phyloP scores from a whole-genome alignment of 768 basidiomycete species.

The Tubosaeta sp. region DNA sequence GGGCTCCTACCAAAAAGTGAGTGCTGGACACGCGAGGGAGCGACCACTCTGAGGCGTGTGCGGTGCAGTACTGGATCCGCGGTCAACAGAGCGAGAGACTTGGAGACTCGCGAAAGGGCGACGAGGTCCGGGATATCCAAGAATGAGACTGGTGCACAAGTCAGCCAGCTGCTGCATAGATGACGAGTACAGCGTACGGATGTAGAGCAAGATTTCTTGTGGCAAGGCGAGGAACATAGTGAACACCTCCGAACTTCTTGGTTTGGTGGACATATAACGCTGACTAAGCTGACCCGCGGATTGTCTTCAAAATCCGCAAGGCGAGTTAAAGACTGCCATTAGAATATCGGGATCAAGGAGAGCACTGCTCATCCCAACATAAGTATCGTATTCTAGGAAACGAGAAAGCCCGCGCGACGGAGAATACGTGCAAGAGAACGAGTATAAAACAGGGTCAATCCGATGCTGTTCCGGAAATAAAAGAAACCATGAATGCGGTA shows the following conservation, averaged over 20 bases:
- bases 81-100: constrained; percentile 46
- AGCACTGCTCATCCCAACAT: constrained; percentile 15
- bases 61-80: constrained; percentile 62
- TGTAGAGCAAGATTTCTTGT: constrained; percentile 54
- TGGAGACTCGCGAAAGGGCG: constrained; percentile 45
- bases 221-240: constrained; percentile 39
- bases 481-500: constrained; percentile 5
- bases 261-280: not conserved
- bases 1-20: constrained; percentile 57
- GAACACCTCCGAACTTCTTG: not conserved
- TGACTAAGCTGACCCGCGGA: constrained; percentile 9
- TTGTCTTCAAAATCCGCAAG: too few relatives aligned
- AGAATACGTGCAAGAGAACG: constrained; percentile 20
- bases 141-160: constrained; percentile 49
- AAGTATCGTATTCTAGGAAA: constrained; percentile 19
- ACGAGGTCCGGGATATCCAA: constrained; percentile 72
- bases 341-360: constrained; percentile 8
- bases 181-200: constrained; percentile 39
- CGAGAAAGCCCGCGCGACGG: constrained; percentile 9
- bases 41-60: constrained; percentile 54
- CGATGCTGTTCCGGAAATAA: constrained; percentile 23
- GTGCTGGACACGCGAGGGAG: constrained; percentile 65
- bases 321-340: not conserved
- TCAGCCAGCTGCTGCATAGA: not conserved
- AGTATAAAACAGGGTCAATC: constrained; percentile 25